Base-by-base conservation (phyloP, 352 stramenopile genomes). In the Sclerospora graminicola region DNA sequence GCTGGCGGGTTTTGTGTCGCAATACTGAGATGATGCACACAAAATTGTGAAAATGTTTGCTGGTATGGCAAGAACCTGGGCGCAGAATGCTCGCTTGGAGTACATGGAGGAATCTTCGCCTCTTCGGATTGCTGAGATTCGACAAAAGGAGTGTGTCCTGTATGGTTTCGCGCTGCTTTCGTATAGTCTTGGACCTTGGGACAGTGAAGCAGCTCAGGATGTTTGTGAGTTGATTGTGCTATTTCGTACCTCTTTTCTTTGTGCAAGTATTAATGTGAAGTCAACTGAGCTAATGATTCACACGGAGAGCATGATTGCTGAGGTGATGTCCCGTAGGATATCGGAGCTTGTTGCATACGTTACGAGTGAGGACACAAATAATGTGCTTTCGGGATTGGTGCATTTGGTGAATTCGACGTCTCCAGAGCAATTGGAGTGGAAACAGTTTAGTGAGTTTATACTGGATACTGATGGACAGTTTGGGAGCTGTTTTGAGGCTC, bases 141-240 rank as follows among this genome's bases (percentile, higher is more conserved):
- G n/a, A n/a, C n/a, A n/a, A n/a, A n/a, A n/a, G n/a, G n/a, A n/a
- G n/a, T n/a, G n/a, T n/a, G n/a, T n/a, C n/a, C n/a, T n/a, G n/a
- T n/a, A n/a, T n/a, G n/a, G n/a, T n/a, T n/a, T n/a, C n/a, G n/a
- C n/a, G n/a, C n/a, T n/a, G n/a, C n/a, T n/a, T n/a, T n/a, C n/a
- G n/a, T n/a, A n/a, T n/a, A n/a, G n/a, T n/a, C n/a, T n/a, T n/a
- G n/a, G n/a, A n/a, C n/a, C 31, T 21, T 55, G n/a, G 53, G 55
- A 34, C 1, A 19, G 48, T 10, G 24, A 26, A 2, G 44, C 48
- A 5, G 31, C 49, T 9, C 28, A 51, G n/a, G 63, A 70, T 26
- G 19, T 78, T 3, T 73, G 58, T 14, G 64, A 82, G 27, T 39
- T 82, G 24, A 21, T 78, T 0, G 54, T 84, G 6, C 32, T 70